phyloP scores from a whole-genome alignment of 2,329 filamentous ascomycete genomes.

The Botryotinia convoluta region DNA sequence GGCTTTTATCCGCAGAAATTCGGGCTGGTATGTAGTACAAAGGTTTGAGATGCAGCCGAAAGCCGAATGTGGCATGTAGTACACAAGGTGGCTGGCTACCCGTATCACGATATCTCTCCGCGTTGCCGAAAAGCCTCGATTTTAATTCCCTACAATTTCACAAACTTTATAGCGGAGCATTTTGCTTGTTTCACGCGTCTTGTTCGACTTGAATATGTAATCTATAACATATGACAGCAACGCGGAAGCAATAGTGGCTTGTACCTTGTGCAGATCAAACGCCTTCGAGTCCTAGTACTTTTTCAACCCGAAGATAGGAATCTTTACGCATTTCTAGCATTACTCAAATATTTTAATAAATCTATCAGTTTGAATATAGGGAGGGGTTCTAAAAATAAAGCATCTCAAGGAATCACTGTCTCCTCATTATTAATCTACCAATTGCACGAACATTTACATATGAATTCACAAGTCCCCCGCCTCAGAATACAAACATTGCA shows the following conservation, averaged over 20 bases:
- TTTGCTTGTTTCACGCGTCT: neutral
- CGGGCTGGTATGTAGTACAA: neutral
- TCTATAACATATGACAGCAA: neutral
- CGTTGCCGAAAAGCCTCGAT: neutral
- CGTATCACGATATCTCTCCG: neutral
- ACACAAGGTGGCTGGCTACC: constrained; percentile 1
- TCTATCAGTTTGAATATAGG: neutral
- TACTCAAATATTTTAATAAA: neutral
- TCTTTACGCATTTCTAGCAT: neutral
- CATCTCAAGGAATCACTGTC: neutral
- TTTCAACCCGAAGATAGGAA: neutral
- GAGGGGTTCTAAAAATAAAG: neutral
- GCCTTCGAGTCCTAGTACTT: neutral
- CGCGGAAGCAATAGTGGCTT: neutral
- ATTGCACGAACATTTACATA: neutral
- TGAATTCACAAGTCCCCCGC: neutral
- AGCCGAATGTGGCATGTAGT: neutral
- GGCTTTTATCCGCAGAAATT: neutral
- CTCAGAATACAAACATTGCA: neutral
- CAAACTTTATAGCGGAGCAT: no score
- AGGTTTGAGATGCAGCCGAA: neutral
- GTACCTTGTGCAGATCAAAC: neutral
- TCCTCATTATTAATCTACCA: neutral
- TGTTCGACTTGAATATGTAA: neutral
- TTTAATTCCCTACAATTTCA: neutral